Base-by-base conservation (phyloP, 2,329 filamentous ascomycete genomes). In the Fusarium zealandicum region DNA sequence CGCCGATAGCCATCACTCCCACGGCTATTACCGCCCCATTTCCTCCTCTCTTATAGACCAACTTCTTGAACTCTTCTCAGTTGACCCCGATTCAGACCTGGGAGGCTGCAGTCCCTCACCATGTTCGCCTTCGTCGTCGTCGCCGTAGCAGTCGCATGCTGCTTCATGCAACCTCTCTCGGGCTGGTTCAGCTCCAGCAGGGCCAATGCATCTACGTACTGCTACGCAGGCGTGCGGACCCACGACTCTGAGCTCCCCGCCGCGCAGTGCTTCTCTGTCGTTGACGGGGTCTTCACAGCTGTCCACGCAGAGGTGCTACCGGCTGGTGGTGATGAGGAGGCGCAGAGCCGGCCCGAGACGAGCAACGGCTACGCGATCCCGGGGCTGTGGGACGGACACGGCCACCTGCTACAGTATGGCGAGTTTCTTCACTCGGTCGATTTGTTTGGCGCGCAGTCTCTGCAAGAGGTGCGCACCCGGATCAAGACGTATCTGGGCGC, bases 351-450 rank as follows among this genome's bases (percentile, higher is more conserved):
- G 11, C 31, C 38, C 11, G 33, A 17, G 10, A 48, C 39, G 6
- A 43, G 54, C 10, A 54, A 67, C 17, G 85, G 85, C 0, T 79
- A 83, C 61, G 86, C 82, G 2, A 81, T 89, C 20, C 88, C 88
- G 0, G 87, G 87, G 0, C 75, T 90, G 2, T 90, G 87, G 82
- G 88, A 90, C 60, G 87, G 86, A 0, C 88, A 90, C 68, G 88
- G 85, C 0, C 88, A 90, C 67, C 73, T 90, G 40, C 69, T 87
- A 14, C 80, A 82, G 62, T 89, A 87, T 68, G 88, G 84, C 43
- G 86, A 90, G 71, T 86, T 87, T 64, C 73, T 90, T 31, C 81
- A 87, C 63, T 87, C 84, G 5, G 86, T 87, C 0, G 80, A 86
- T 62, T 72, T 90, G 3, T 88, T 89, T 63, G 86, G 83, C 1